Evolutionary conservation across 1,284 basidiomycete species (phyloP).

Genomic region (Laetiporus sulphureus): DNA sequence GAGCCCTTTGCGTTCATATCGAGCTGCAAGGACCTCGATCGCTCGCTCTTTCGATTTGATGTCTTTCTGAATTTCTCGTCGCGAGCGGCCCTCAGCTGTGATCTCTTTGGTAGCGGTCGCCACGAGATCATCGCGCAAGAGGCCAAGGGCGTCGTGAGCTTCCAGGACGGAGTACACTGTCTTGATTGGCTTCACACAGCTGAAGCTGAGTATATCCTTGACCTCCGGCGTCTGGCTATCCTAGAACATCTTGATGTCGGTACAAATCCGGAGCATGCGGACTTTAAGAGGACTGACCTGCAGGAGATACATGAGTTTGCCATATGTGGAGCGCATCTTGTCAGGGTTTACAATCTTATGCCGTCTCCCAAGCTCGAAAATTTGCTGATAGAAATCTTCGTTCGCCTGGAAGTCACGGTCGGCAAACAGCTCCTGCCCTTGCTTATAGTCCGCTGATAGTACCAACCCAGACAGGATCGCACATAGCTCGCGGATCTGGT

Average conservation of each 20-base stretch:
- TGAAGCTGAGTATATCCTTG: constrained; percentile 67
- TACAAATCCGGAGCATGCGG: no score
- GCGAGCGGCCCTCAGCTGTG: constrained; percentile 58
- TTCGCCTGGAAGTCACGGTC: constrained; percentile 74
- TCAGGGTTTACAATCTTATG: constrained; percentile 86
- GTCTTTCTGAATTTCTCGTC: constrained; percentile 71
- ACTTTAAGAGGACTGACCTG: constrained; percentile 41
- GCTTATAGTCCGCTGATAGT: constrained; percentile 75
- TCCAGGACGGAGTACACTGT: constrained; percentile 65
- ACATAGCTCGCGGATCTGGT: constrained; percentile 77
- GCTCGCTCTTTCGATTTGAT: constrained; percentile 78
- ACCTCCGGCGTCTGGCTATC: constrained; percentile 76
- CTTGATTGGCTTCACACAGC: constrained; percentile 66
- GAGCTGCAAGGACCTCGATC: constrained; percentile 60
- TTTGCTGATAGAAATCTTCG: constrained; percentile 65
- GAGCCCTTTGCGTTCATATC: constrained; percentile 52
- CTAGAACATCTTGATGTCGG: constrained; percentile 28
- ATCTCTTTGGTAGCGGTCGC: constrained; percentile 73
- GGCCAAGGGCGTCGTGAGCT: constrained; percentile 49
- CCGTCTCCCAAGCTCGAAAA: constrained; percentile 74
- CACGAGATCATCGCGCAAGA: constrained; percentile 69
- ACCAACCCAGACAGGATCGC: constrained; percentile 77
- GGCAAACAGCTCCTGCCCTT: constrained; percentile 74
- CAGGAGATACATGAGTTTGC: constrained; percentile 75
- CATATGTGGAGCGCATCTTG: constrained; percentile 81